Evolutionary conservation across 129 eudicot genomes (phyloP).

Genomic region (Tanacetum coccineum): DNA sequence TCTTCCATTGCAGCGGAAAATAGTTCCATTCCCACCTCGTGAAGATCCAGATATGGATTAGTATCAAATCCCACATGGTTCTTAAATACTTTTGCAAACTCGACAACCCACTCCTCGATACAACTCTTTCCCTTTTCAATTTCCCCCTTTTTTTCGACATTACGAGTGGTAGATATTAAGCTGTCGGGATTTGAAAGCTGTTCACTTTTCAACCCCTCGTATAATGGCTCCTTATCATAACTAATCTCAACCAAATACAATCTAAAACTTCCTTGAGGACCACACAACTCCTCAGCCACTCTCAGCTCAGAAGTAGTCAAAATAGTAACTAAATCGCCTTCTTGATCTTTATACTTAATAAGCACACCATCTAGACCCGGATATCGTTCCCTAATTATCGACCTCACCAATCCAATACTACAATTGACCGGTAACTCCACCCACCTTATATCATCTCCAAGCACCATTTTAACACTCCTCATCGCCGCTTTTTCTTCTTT

Average conservation of each 20-base stretch:
- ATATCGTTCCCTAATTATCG: slow-evolving; percentile 65
- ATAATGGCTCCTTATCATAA: slow-evolving; percentile 77
- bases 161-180: slow-evolving; percentile 19
- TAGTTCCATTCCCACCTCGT: slow-evolving; percentile 81
- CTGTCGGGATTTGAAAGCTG: slow-evolving; percentile 21
- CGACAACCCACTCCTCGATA: slow-evolving; percentile 76
- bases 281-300: slow-evolving; percentile 58
- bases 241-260: slow-evolving; percentile 65
- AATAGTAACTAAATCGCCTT: slow-evolving; percentile 90
- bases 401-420: slow-evolving; percentile 62
- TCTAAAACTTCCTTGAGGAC: slow-evolving; percentile 55
- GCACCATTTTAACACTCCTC: slow-evolving; percentile 68
- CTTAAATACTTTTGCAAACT: slow-evolving; percentile 75
- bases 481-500: slow-evolving; percentile 57
- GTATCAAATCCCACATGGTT: slow-evolving; percentile 92
- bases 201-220: slow-evolving; percentile 35
- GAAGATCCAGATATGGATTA: slow-evolving; percentile 85
- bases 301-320: slow-evolving; percentile 77
- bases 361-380: slow-evolving; percentile 77
- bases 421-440: slow-evolving; percentile 72
- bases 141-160: slow-evolving; percentile 19
- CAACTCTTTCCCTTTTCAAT: slow-evolving; percentile 34
- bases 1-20: slow-evolving; percentile 93
- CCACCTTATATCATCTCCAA: slow-evolving; percentile 87
- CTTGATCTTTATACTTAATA: slow-evolving; percentile 79